Base-by-base conservation (phyloP, 2,329 filamentous ascomycete genomes). In the Beauveria bassiana region DNA sequence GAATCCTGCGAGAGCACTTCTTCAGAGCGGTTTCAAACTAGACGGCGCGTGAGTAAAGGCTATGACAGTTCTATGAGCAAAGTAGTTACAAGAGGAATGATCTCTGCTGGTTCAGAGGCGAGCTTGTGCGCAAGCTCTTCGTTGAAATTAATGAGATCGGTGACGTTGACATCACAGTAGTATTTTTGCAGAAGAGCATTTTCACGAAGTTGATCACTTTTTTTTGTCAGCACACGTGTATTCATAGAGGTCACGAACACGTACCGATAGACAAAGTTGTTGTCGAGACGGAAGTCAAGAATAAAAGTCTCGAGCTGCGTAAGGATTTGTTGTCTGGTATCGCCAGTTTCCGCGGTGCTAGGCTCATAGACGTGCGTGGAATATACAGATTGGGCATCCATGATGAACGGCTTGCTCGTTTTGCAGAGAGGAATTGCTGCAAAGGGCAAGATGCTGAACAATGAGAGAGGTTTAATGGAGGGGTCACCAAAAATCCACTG, bases 91-190 rank as follows among this genome's bases (percentile, higher is more conserved):
- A 98, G 79, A 63, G 95, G 93, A 63, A 99, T 95, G 61, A 96
- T 89, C 62, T 98, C 93, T 51, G 88, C 89, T 4, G 95, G 96
- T 71, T 97, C 91, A 54, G 90, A 95, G 22, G 89, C 90, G 64
- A 99, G 81, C 71, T 88, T 87, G 74, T 98, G 91, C 31, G 93
- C 95, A 63, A 99, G 82, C 73, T 97, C 92, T 75, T 98, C 93
- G 71, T 96, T 95, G 77, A 93, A 98, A 64, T 89, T 95, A 73
- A 98, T 98, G 63, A 99, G 79, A 73, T 99, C 93, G 64, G 90
- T 91, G 68, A 99, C 91, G 73, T 99, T 93, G 72, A 99, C 85
- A 73, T 99, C 93, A 79, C 95, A 97, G 75, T 88, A 97, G 78
- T 92, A 98, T 69, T 93, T 92, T 73, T 96, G 95, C 47, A 96